Percentiles rank a stretch among this genome's conserved stretches.
phyloP scores from a whole-genome alignment of 2,329 filamentous ascomycete species.

The Taxawa tesnikishii region DNA sequence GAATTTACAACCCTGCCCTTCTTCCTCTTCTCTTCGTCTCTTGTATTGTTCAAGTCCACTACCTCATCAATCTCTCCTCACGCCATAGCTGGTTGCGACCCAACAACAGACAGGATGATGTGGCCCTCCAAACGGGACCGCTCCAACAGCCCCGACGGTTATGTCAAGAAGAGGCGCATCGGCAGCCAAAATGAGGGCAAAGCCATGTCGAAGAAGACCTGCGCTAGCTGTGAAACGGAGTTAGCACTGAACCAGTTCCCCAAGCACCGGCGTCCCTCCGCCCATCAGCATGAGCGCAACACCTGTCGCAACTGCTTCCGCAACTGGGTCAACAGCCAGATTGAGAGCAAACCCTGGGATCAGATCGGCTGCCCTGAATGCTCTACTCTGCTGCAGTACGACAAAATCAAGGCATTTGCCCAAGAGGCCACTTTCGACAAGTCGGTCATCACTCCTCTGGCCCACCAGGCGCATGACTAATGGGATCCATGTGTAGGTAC shows the following conservation, averaged over 20 bases:
- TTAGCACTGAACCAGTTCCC: conserved; percentile 2
- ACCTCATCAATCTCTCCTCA: too few relatives aligned
- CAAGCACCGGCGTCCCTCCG: conserved; percentile 1
- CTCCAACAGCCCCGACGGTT: too few relatives aligned
- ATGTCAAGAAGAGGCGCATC: too few relatives aligned
- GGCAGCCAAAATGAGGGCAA: too few relatives aligned
- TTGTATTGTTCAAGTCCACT: too few relatives aligned
- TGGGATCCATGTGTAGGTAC: neutral
- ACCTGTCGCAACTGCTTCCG: conserved; percentile 5
- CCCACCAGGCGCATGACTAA: neutral
- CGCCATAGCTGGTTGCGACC: too few relatives aligned
- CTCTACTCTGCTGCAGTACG: neutral
- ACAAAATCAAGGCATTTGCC: neutral
- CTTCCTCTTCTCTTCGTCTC: too few relatives aligned
- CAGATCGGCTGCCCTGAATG: neutral
- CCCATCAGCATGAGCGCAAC: conserved; percentile 7
- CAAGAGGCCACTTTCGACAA: neutral
- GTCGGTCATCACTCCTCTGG: neutral
- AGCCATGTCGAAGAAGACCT: neutral
- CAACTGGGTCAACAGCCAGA: neutral
- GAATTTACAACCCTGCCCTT: too few relatives aligned
- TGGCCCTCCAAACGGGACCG: too few relatives aligned
- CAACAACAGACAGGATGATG: too few relatives aligned
- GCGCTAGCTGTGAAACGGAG: conserved; percentile 5
- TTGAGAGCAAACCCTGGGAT: neutral